Base-by-base conservation (phyloP, 306 rosid genomes). In the Abrus pulchellus region DNA sequence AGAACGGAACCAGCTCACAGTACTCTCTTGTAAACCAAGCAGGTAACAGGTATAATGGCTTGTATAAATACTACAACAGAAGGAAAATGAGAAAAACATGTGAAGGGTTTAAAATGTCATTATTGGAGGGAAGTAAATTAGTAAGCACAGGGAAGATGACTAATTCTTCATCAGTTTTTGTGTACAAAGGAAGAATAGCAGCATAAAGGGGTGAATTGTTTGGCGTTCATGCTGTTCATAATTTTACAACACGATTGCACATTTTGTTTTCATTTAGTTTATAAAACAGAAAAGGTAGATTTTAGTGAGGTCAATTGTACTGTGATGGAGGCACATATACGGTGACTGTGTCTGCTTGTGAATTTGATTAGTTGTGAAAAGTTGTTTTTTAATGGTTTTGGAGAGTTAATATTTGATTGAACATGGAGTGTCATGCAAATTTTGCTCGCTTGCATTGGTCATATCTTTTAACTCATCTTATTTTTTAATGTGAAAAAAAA, bases 41-140 rank as follows among this genome's bases (percentile, higher is more conserved):
- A 54, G 43, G 20, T 20, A 20, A 38, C 48, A 47, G 13, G 53
- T 30, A 56, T 32, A 69, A 28, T 49, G 74, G 13, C 33, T 3
- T 28, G 27, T 59, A 7, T n/a, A 85, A 83, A 84, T 83, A 38
- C 59, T 90, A 79, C 85, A 90, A 82, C 84, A 75, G 90, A 54
- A 92, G 78, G 86, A 85, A 68, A 72, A 3, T 11, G 32, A 27
- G 32, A 36, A 10, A 41, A 74, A 3, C 53, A 44, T 47, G 41
- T 52, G 14, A 61, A 53, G 34, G 20, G 8, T 47, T 66, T 44
- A 29, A 52, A 45, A 38, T 54, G 32, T 13, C 12, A 70, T 55
- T 4, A 1, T 48, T 20, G 20, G 20, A 2, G 52, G 12, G 56
- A 13, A 32, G 13, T 43, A 76, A 65, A 66, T 7, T 28, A 20